These are phyloP conservation scores for Capsella rubella DNA, from an alignment of 441 rosid species.

Conservation along the genomic window DNA sequence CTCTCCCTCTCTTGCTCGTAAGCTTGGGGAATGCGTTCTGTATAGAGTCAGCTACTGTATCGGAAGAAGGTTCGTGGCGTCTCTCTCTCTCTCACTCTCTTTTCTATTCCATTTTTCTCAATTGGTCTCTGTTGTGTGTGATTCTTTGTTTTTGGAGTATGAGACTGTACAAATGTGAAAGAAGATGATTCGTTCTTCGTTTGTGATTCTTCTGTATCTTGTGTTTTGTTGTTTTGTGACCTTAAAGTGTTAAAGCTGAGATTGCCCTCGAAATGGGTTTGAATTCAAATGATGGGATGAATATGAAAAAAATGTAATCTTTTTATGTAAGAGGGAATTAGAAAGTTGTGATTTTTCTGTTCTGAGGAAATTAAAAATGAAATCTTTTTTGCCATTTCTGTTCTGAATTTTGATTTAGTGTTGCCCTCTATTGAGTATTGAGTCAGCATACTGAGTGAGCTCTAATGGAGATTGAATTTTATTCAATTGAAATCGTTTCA, in stretches of 20 bases:
- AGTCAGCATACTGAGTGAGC: constrained; percentile 2
- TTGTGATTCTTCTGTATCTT: background rate
- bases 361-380: no score
- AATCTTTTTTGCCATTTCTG: constrained; percentile 13
- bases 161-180: constrained; percentile 19
- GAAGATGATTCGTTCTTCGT: background rate
- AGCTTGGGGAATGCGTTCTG: constrained; percentile 40
- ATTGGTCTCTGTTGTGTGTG: background rate
- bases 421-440: background rate
- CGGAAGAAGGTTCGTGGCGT: constrained; percentile 33
- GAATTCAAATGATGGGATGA: background rate
- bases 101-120: background rate
- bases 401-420: background rate
- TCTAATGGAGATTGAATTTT: background rate
- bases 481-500: background rate
- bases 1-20: constrained; percentile 4
- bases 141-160: background rate
- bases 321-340: no score
- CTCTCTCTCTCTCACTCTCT: constrained; percentile 20
- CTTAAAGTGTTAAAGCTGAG: background rate
- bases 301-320: no score
- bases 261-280: constrained; percentile 24
- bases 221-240: background rate
- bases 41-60: constrained; percentile 34
- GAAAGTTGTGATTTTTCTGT: no score